phyloP scores from a whole-genome alignment of 805 yeast species.

The Saccharomycopsis guyanensis region DNA sequence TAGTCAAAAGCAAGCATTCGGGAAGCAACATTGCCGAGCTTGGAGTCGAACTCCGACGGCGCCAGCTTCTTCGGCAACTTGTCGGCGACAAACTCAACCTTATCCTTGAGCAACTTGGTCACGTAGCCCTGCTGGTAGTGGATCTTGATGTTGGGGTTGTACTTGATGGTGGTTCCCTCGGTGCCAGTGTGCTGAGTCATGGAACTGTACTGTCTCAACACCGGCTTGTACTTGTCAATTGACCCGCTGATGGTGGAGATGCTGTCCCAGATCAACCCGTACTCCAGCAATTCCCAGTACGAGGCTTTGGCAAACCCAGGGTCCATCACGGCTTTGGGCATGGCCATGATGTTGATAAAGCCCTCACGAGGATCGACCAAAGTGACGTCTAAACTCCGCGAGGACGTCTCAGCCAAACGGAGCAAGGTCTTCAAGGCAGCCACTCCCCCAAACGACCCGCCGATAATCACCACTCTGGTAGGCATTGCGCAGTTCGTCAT shows the following conservation, averaged over 20 bases:
- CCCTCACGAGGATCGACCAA: conserved; percentile 37
- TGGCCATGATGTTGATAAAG: conserved; percentile 33
- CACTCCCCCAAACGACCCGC: conserved; percentile 19
- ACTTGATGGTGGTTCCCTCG: not conserved
- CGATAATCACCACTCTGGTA: conserved; percentile 15
- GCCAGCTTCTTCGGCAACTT: conserved; percentile 7
- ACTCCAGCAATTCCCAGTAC: conserved; percentile 27
- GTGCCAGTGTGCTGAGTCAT: conserved; percentile 4
- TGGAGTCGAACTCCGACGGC: conserved; percentile 15
- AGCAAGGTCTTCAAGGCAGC: not conserved
- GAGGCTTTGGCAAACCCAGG: conserved; percentile 31
- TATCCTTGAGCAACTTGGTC: conserved; percentile 27
- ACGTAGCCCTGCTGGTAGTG: not conserved
- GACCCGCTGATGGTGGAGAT: conserved; percentile 15
- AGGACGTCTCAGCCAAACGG: conserved; percentile 6
- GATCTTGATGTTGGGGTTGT: not conserved
- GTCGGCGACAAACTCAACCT: conserved; percentile 31
- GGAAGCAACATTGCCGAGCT: not conserved
- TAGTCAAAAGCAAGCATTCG: conserved; percentile 35
- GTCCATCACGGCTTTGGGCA: conserved; percentile 33
- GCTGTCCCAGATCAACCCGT: conserved; percentile 24
- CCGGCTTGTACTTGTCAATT: conserved; percentile 25
- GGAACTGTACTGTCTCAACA: not conserved
- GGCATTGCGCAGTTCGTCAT: conserved; percentile 1
- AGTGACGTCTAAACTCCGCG: conserved; percentile 24